Evolutionary conservation across 768 basidiomycete species (phyloP).

Genomic region (Lactarius deliciosus): DNA sequence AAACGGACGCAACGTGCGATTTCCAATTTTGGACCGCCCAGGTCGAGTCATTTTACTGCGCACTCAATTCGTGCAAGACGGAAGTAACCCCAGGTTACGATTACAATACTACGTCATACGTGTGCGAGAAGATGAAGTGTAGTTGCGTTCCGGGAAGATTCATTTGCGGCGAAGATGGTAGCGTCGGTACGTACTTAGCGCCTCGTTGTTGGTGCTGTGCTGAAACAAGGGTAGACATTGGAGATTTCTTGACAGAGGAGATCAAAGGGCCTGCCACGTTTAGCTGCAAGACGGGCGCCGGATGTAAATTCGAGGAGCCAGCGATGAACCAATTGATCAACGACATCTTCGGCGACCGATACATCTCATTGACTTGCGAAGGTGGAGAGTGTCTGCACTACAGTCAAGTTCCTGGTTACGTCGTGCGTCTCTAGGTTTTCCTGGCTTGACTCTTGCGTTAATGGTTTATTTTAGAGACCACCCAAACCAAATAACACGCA

Average conservation of each 20-base stretch:
- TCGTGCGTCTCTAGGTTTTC: constrained; percentile 43
- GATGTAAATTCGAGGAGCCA: constrained; percentile 91
- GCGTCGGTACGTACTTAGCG: constrained; percentile 66
- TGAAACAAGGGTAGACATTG: constrained; percentile 63
- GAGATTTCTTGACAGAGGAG: constrained; percentile 85
- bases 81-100: constrained; percentile 51
- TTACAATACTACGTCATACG: constrained; percentile 71
- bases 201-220: not conserved
- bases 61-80: constrained; percentile 67
- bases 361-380: constrained; percentile 83
- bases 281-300: constrained; percentile 65
- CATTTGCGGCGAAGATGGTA: constrained; percentile 94
- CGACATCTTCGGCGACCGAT: constrained; percentile 88
- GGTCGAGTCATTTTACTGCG: constrained; percentile 95
- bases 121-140: constrained; percentile 83
- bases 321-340: constrained; percentile 96
- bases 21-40: constrained; percentile 99
- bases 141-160: constrained; percentile 92
- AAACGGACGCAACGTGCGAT: constrained; percentile 59
- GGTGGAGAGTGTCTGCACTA: constrained; percentile 94
- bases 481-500: constrained; percentile 78
- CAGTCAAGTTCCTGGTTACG: constrained; percentile 92
- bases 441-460: not conserved
- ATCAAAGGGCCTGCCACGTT: constrained; percentile 92
- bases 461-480: constrained; percentile 51